Base-by-base conservation (phyloP, 352 stramenopile species). In the Phytophthora brassicae region DNA sequence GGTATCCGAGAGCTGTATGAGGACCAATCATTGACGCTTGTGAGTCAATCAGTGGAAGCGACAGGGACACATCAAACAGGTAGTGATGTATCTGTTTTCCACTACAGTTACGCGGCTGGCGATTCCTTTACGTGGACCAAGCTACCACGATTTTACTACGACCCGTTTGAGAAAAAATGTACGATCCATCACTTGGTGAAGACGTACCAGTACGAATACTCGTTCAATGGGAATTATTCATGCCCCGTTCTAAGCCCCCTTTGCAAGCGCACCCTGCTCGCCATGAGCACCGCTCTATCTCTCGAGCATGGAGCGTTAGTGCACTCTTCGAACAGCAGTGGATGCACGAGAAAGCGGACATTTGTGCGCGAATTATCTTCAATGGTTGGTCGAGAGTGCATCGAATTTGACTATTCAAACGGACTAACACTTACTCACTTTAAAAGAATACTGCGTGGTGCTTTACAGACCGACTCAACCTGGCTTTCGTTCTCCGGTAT, bases 101-200 rank as follows among this genome's bases (percentile, higher is more conserved):
- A 74, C 13, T 74, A 70, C 43, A 86, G 71, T 35, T 88, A 88
- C 26, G 56, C 74, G 1, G 52, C 67, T 22, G 71, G 74, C 6
- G 60, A 76, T 6, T 80, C 75, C 6, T 91, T 91, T 56, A 49
- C 64, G 1, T 91, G 80, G 80, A 83, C 63, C 17, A 88, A 86
- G 61, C 51, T 86, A 45, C 75, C 79, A 51, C 70, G 81, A 3
- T 89, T 80, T 65, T 75, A 83, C 51, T 89, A 83, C 47, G 79
- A 87, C 3, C 66, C 72, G 0, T 84, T 81, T 22, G 77, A 84
- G 47, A 80, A 77, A 51, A 79, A 64, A 28, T 85, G 72, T 31
- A 68, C 77, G 7, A 59, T 91, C 26, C 77, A 86, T 23, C 80
- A 91, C 22, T 61, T 70, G 29, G 68, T 88, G 1, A 89, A 84